These are phyloP conservation scores for Corinectria fuckeliana DNA, from an alignment of 2,329 filamentous ascomycete species.

Conservation along the genomic window DNA sequence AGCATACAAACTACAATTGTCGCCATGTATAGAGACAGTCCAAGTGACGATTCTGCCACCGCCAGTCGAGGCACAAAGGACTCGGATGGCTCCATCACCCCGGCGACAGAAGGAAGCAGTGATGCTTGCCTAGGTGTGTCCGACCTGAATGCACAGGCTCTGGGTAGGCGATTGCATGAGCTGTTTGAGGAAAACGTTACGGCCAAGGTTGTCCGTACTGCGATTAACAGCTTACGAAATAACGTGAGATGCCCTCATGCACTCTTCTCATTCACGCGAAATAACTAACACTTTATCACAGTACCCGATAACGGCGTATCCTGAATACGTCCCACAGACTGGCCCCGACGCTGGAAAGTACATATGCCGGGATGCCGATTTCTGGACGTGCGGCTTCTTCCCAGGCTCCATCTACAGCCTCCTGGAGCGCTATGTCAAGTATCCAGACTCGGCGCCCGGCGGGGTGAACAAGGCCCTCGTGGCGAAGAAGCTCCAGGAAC, in stretches of 20 bases:
- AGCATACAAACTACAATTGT: not conserved
- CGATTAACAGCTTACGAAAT: constrained; percentile 14
- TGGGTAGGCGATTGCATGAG: not conserved
- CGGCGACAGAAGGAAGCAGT: not conserved
- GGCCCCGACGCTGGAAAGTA: constrained; percentile 27
- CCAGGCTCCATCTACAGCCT: constrained; percentile 45
- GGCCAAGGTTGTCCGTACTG: constrained; percentile 26
- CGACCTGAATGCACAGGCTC: not conserved
- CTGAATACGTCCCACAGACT: constrained; percentile 32
- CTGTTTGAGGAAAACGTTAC: constrained; percentile 32
- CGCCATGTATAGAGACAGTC: not conserved
- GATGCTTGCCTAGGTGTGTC: not conserved
- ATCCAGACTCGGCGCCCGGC: constrained; percentile 34
- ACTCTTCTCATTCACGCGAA: no score
- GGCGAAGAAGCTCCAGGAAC: constrained; percentile 28
- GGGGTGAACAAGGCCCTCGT: constrained; percentile 5
- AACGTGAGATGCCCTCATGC: constrained; percentile 11
- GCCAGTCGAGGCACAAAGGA: not conserved
- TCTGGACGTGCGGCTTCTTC: constrained; percentile 50
- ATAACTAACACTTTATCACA: no score
- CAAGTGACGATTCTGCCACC: not conserved
- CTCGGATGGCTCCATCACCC: not conserved
- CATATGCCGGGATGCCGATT: constrained; percentile 28
- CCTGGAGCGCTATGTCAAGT: constrained; percentile 43
- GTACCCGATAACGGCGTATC: constrained; percentile 28